Evolutionary conservation across 345 rosid genomes (phyloP).

Genomic region (Microthlaspi erraticum): DNA sequence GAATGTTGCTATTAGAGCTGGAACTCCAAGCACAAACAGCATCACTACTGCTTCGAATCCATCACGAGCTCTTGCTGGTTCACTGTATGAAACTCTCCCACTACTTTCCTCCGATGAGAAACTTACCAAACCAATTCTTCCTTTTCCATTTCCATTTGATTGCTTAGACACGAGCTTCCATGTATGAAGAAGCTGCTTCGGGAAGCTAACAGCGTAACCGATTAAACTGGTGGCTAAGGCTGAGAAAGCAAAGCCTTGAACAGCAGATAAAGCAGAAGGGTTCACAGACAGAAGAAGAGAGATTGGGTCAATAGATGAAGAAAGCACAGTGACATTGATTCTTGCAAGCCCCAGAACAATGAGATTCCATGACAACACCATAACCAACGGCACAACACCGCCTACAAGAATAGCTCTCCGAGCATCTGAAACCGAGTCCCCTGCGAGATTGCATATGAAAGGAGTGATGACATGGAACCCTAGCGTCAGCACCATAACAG

Average conservation of each 20-base stretch:
- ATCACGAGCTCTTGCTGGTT: conserved; percentile 44
- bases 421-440: conserved; percentile 65
- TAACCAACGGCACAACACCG: conserved; percentile 71
- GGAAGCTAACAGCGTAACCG: conserved; percentile 87
- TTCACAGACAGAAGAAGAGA: conserved; percentile 78
- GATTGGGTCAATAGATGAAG: conserved; percentile 65
- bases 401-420: conserved; percentile 77
- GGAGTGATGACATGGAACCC: conserved; percentile 96
- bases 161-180: conserved; percentile 54
- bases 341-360: conserved; percentile 87
- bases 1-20: conserved; percentile 70
- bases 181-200: conserved; percentile 81
- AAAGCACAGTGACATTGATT: conserved; percentile 42
- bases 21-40: conserved; percentile 59
- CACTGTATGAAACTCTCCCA: conserved; percentile 56
- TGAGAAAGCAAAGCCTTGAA: conserved; percentile 88
- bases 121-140: conserved; percentile 56
- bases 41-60: conserved; percentile 51
- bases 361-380: conserved; percentile 91
- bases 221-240: conserved; percentile 90
- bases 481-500: conserved; percentile 80
- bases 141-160: conserved; percentile 39
- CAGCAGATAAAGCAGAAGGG: conserved; percentile 84
- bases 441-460: conserved; percentile 81
- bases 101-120: conserved; percentile 41